These are phyloP conservation scores for Bretziella fagacearum DNA, from an alignment of 2,329 filamentous ascomycete species.

Conservation along the genomic window DNA sequence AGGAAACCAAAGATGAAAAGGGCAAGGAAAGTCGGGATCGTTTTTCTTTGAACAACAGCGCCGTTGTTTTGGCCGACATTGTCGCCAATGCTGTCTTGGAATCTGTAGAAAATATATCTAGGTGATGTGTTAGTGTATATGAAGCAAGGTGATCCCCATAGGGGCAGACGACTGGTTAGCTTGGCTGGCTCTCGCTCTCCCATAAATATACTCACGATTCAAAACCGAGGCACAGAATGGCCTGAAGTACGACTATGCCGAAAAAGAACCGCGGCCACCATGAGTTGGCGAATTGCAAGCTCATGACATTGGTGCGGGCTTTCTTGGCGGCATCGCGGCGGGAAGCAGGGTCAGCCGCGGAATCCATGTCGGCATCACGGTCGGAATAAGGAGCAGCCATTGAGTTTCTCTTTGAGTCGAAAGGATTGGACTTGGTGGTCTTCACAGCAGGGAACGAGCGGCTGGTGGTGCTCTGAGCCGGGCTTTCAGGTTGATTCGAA, in stretches of 20 bases:
- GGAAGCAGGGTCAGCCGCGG: conserved; percentile 1
- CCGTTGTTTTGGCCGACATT: conserved; percentile 23
- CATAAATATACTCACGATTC: conserved; percentile 53
- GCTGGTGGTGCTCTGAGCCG: conserved; percentile 13
- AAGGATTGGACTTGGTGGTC: conserved; percentile 7
- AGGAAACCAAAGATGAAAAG: conserved; percentile 96
- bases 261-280: conserved; percentile 84
- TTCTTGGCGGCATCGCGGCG: neutral
- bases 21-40: conserved; percentile 88
- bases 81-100: conserved; percentile 46
- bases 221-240: conserved; percentile 61
- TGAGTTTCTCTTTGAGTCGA: conserved; percentile 10
- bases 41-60: conserved; percentile 34
- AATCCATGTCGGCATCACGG: conserved; percentile 11
- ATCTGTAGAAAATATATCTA: conserved; percentile 80
- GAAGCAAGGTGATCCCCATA: neutral
- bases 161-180: too few species aligned
- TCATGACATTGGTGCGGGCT: conserved; percentile 12
- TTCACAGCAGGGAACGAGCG: conserved; percentile 7
- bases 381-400: conserved; percentile 6
- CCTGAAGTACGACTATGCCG: conserved; percentile 55
- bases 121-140: neutral
- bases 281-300: conserved; percentile 60
- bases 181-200: too few species aligned
- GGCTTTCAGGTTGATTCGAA: conserved; percentile 14